Evolutionary conservation across 2,329 filamentous ascomycete species (phyloP).

Genomic region (Didymella segeticola): DNA sequence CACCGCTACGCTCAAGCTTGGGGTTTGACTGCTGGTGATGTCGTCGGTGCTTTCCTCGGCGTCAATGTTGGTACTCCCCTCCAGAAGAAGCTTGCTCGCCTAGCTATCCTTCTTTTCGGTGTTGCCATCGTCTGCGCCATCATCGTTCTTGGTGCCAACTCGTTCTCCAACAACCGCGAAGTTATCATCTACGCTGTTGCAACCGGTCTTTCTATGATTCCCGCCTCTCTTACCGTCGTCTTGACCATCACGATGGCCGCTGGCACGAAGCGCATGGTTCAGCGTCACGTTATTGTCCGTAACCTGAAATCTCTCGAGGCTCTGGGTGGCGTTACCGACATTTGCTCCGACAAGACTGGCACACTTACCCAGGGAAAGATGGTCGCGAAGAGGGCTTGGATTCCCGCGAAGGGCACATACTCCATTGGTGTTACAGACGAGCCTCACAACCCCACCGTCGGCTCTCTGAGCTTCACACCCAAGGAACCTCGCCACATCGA

Average conservation of each 20-base stretch:
- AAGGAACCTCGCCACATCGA: conserved; percentile 37
- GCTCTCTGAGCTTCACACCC: conserved; percentile 38
- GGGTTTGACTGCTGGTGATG: conserved; percentile 55
- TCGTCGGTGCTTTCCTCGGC: conserved; percentile 48
- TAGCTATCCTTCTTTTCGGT: conserved; percentile 42
- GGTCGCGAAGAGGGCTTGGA: conserved; percentile 46
- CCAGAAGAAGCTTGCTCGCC: conserved; percentile 47
- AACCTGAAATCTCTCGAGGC: conserved; percentile 48
- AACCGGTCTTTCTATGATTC: conserved; percentile 47
- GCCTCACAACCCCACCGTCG: conserved; percentile 42
- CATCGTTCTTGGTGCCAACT: conserved; percentile 46
- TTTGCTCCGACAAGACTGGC: conserved; percentile 45
- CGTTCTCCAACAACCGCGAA: conserved; percentile 46
- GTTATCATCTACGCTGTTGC: conserved; percentile 49
- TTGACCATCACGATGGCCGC: conserved; percentile 50
- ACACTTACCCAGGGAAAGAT: conserved; percentile 46
- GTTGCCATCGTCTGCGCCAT: conserved; percentile 44
- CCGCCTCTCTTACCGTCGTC: conserved; percentile 44
- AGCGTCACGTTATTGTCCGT: conserved; percentile 45
- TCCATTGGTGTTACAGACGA: conserved; percentile 39
- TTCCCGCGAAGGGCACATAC: conserved; percentile 43
- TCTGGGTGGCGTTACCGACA: conserved; percentile 46
- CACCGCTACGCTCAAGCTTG: conserved; percentile 56
- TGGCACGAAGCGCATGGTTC: conserved; percentile 46
- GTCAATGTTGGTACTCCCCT: conserved; percentile 49